Evolutionary conservation across 257 asterid species (phyloP), one percentile per base, ranked within the genome.

Genomic region (Ballota nigra): DNA sequence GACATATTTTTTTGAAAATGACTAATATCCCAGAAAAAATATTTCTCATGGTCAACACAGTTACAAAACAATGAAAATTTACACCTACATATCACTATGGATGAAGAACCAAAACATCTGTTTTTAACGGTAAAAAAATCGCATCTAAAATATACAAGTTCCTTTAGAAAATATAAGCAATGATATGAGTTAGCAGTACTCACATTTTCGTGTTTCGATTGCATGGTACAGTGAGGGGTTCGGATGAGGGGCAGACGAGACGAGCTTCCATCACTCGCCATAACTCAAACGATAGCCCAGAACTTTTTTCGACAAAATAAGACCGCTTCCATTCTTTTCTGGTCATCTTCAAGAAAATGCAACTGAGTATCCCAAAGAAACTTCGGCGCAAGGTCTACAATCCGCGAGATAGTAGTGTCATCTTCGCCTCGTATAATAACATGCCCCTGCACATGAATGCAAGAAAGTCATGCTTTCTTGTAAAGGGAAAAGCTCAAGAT

Each of bases 281-380:
- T 63, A n/a, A 41, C 22, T 85, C 73, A 89, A 16, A 82, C 77
- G 66, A 92, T 84, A 3, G 98, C 83, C 99, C 99, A 92, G 77
- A 92, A 92, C 72, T 77, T 95, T 81, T 95, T 89, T 41, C 85
- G 73, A 84, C 99, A 95, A 67, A 95, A 77, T 24, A 95, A 75
- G 45, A 89, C 94, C 4, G 86, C 79, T 64, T 89, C 90, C 71
- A 66, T 53, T 82, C 82, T 80, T 78, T 76, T 87, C 61, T 67
- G 74, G 51, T 83, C 87, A 31, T 89, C 84, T 80, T 95, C 98
- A 49, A 95, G 82, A 55, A 71, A 76, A 47, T 92, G 89, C 73
- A 87, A 40, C 74, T 82, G 79, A 16, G 87, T 74, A 15, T 95
- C 96, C 99, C 99, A 95, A 43, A 92, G 92, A 72, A 84, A 91